phyloP scores from a whole-genome alignment of 2,329 filamentous ascomycete species.

The Colletotrichum tropicicola region DNA sequence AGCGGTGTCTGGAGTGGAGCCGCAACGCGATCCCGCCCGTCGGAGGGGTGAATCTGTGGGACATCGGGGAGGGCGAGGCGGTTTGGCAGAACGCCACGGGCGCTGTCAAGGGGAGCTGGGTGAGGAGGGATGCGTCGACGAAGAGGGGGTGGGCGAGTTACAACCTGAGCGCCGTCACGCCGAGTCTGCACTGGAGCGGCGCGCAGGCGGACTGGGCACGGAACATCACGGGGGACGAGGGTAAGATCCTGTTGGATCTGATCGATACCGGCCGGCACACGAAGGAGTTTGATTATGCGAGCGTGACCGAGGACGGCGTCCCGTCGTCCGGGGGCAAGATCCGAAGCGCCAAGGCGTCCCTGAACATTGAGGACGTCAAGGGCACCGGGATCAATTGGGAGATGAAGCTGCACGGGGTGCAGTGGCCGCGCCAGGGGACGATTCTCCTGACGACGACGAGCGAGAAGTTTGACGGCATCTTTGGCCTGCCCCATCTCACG shows the following conservation, averaged over 20 bases:
- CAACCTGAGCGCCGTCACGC: constrained; percentile 73
- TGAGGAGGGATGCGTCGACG: constrained; percentile 62
- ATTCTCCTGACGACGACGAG: constrained; percentile 89
- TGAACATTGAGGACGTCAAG: constrained; percentile 77
- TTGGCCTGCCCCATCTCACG: constrained; percentile 85
- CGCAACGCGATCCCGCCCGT: constrained; percentile 57
- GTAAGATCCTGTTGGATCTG: constrained; percentile 72
- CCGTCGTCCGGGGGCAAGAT: constrained; percentile 61
- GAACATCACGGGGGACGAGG: constrained; percentile 80
- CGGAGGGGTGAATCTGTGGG: constrained; percentile 49
- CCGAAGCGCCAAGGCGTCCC: constrained; percentile 74
- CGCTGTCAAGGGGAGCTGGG: constrained; percentile 80
- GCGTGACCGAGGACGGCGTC: constrained; percentile 42
- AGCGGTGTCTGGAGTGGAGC: constrained; percentile 70
- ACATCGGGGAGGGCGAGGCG: constrained; percentile 46
- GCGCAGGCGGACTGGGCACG: constrained; percentile 72
- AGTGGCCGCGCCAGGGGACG: constrained; percentile 83
- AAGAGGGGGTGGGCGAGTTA: constrained; percentile 56
- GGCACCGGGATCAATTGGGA: constrained; percentile 80
- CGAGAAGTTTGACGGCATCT: constrained; percentile 93
- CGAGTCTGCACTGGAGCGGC: constrained; percentile 71
- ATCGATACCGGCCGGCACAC: constrained; percentile 60
- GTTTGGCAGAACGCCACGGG: constrained; percentile 85
- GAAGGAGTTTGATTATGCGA: constrained; percentile 53
- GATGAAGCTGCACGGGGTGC: constrained; percentile 82